Base-by-base conservation (phyloP, 1,284 basidiomycete species). In the Ustilago vetiveriae region DNA sequence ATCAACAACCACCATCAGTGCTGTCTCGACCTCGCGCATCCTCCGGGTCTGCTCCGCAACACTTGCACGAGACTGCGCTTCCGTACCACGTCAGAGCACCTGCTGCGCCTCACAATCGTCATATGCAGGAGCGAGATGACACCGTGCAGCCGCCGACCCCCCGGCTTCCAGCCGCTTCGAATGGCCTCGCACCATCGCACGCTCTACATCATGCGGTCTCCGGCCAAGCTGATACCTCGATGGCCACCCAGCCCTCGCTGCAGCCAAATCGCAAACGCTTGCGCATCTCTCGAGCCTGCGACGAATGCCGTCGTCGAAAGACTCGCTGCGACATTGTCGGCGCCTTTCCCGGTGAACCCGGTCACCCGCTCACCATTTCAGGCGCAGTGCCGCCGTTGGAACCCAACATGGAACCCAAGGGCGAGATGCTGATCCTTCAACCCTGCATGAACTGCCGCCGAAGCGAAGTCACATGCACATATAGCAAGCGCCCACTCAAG, bases 401-500 rank as follows among this genome's bases (percentile, higher is more conserved):
- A 16, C 54, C 60, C 39, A 56, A 64, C 39, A 44, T 44, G 53
- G 65, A 68, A 43, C 57, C 56, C 39, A 47, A 67, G 33, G 62
- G 62, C 19, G 58, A 73, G 38, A 75, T 75, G 73, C 51, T 75
- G 45, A 70, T 75, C 47, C 43, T 75, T 3, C 69, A 72, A 46
- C 65, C 73, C 4, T 75, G 73, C 54, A 59, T 68, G 45, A 75
- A 72, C 22, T 75, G 73, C 37, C 59, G 53, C 11, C 60, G 73
- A 17, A 59, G 55, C 41, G 62, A 65, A 24, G 50, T 70, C 36
- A 54, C 46, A 9, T 75, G 73, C 62, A 49, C 49, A 9, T 75
- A 73, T 58, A 57, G 57, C 50, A 74, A 70, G 53, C 55, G 71
- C 3, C 68, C 71, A 11, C 59, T 66, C 43, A 75, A 75, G 43